A percentile compares a stretch with the other conserved stretches of the same genome.
Conservation (phyloP, 768 basidiomycete species). For the Pisolithus orientalis region DNA sequence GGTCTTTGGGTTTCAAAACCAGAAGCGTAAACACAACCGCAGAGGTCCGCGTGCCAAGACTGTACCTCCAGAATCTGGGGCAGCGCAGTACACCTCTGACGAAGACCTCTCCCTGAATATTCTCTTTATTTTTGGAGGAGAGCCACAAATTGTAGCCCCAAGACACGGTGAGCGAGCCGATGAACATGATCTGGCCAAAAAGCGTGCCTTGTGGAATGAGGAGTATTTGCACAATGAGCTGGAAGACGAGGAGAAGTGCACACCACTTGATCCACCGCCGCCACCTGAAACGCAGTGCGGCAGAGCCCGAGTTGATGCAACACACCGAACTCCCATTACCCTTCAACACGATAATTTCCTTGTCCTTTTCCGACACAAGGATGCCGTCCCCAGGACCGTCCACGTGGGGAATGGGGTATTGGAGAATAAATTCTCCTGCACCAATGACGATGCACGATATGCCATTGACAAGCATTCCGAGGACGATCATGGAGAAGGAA, state of each 20-base stretch:
- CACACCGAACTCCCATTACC: slow-evolving; percentile 23
- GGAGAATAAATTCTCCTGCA: slow-evolving; percentile 14
- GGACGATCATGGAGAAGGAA: slow-evolving; percentile 22
- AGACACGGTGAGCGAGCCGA: slow-evolving; percentile 24
- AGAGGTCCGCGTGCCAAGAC: slow-evolving; percentile 3
- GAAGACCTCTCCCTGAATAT: slow-evolving; percentile 17
- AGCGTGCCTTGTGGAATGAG: slow-evolving; percentile 26
- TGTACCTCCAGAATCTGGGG: not conserved
- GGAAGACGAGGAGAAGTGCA: slow-evolving; percentile 21
- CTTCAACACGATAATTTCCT: slow-evolving; percentile 22
- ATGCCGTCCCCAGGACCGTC: slow-evolving; percentile 24
- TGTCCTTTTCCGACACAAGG: slow-evolving; percentile 12
- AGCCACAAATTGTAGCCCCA: slow-evolving; percentile 28
- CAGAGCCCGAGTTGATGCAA: slow-evolving; percentile 22
- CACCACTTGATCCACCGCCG: slow-evolving; percentile 16
- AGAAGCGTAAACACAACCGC: slow-evolving; percentile 3
- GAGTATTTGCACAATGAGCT: slow-evolving; percentile 27
- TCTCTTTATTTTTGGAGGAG: slow-evolving; percentile 25
- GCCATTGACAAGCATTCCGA: slow-evolving; percentile 27
- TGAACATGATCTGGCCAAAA: slow-evolving; percentile 32
- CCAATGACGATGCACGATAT: slow-evolving; percentile 22
- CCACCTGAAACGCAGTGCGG: slow-evolving; percentile 12
- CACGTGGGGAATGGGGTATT: slow-evolving; percentile 6
- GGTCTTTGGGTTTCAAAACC: not conserved
- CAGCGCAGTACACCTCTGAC: slow-evolving; percentile 13